Conservation (phyloP, 2,329 filamentous ascomycete species). For the Alternaria ventricosa region DNA sequence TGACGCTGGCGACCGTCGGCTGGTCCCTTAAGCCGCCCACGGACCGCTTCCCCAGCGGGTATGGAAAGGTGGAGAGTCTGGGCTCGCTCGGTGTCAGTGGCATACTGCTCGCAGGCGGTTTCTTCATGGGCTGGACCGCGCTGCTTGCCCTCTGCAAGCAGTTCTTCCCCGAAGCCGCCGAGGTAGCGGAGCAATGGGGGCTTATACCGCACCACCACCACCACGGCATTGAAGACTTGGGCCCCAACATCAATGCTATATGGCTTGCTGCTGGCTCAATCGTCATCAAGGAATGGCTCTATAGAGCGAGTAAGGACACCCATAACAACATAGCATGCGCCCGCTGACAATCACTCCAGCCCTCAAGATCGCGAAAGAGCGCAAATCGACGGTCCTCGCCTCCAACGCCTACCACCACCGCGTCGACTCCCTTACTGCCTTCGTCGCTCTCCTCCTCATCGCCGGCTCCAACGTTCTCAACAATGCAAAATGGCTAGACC, state of each 20-base stretch:
- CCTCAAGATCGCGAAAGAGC: slow-evolving; percentile 93
- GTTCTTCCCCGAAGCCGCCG: slow-evolving; percentile 56
- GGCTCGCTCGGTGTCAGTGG: slow-evolving; percentile 92
- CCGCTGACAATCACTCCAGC: slow-evolving; percentile 60
- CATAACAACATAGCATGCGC: neutral
- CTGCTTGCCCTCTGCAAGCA: slow-evolving; percentile 63
- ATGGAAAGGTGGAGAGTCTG: slow-evolving; percentile 96
- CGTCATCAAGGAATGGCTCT: slow-evolving; percentile 93
- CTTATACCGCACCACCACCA: slow-evolving; percentile 67
- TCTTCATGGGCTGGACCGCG: slow-evolving; percentile 82
- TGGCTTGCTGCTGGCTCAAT: slow-evolving; percentile 94
- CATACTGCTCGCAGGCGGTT: slow-evolving; percentile 84
- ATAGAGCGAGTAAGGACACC: slow-evolving; percentile 76
- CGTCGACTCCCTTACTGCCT: slow-evolving; percentile 91
- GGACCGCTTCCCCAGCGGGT: slow-evolving; percentile 84
- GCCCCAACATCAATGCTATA: slow-evolving; percentile 89
- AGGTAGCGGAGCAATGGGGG: slow-evolving; percentile 51
- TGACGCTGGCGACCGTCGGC: slow-evolving; percentile 92
- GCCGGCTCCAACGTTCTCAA: slow-evolving; percentile 85
- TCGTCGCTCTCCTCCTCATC: slow-evolving; percentile 89
- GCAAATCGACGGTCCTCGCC: slow-evolving; percentile 93
- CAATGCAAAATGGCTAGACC: slow-evolving; percentile 90
- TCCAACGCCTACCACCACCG: slow-evolving; percentile 97
- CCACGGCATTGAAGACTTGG: slow-evolving; percentile 62
- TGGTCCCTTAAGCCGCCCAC: slow-evolving; percentile 89